Conservation (phyloP, 495 filamentous ascomycete genomes). For the Xylaria palmicola region DNA sequence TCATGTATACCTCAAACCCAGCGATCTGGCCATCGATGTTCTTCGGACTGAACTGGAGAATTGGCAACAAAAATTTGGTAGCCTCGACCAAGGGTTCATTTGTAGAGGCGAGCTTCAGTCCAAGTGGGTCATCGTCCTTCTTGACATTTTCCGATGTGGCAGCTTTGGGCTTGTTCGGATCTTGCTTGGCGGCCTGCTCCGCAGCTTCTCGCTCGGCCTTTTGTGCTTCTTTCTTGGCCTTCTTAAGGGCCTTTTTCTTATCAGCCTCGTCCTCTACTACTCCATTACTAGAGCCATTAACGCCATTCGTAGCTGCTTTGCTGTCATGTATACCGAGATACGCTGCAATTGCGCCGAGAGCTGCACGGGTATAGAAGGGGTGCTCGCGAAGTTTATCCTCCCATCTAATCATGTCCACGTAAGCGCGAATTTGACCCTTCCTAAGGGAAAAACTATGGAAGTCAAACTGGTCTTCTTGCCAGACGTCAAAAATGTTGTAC, state of each 20-base stretch:
- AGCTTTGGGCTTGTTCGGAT: constrained; percentile 62
- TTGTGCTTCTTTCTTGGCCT: constrained; percentile 89
- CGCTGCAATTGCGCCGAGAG: constrained; percentile 74
- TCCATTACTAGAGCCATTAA: constrained; percentile 44
- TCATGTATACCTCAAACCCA: constrained; percentile 85
- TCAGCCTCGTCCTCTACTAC: constrained; percentile 65
- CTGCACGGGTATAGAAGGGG: constrained; percentile 88
- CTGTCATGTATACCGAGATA: constrained; percentile 81
- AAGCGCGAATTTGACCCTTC: constrained; percentile 92
- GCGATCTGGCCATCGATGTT: constrained; percentile 78
- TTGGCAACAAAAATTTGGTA: constrained; percentile 77
- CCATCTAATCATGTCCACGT: constrained; percentile 95
- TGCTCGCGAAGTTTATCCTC: constrained; percentile 88
- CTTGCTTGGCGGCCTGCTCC: constrained; percentile 68
- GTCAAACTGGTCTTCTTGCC: constrained; percentile 98
- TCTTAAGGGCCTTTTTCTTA: constrained; percentile 90
- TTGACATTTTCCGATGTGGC: constrained; percentile 62
- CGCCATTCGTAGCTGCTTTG: constrained; percentile 59
- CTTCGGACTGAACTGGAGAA: constrained; percentile 80
- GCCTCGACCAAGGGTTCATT: constrained; percentile 80
- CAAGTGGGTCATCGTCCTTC: constrained; percentile 85
- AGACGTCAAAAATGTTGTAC: constrained; percentile 90
- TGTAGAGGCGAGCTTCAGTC: constrained; percentile 72
- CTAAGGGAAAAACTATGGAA: constrained; percentile 96
- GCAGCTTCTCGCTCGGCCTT: constrained; percentile 79